Conservation (phyloP, 441 rosid genomes). For the Syzygium syzygioides region DNA sequence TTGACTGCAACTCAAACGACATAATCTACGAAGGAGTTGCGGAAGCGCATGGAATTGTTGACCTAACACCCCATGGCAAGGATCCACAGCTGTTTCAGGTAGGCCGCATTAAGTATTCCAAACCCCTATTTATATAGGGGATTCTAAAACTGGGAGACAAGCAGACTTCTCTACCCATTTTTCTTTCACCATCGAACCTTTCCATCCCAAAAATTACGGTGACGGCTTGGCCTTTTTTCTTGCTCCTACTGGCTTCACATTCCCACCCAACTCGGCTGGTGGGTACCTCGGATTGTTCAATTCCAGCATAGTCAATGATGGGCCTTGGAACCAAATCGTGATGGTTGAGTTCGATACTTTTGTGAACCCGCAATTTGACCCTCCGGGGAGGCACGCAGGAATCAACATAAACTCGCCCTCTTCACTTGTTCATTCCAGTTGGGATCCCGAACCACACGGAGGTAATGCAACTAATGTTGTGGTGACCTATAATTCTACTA, state of each 20-base stretch:
- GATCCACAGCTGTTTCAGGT: background rate
- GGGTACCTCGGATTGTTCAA: background rate
- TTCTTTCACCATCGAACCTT: background rate
- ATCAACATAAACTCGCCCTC: background rate
- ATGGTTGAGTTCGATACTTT: background rate
- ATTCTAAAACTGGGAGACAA: background rate
- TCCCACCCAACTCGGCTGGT: background rate
- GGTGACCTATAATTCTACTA: background rate
- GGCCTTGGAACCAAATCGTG: background rate
- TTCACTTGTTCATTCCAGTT: background rate
- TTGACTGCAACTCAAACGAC: background rate
- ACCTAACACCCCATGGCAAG: background rate
- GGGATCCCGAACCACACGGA: background rate
- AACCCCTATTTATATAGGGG: background rate
- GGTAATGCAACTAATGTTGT: background rate
- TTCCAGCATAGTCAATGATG: background rate
- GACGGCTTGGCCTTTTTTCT: background rate
- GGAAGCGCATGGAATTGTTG: background rate
- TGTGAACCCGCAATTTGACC: background rate
- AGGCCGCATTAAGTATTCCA: background rate
- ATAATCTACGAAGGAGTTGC: background rate
- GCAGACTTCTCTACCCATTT: background rate
- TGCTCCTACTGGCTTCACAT: background rate
- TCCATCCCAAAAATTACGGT: background rate
- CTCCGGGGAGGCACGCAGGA: background rate